Evolutionary conservation across 768 basidiomycete genomes (phyloP).

Genomic region (Mycena polygramma): DNA sequence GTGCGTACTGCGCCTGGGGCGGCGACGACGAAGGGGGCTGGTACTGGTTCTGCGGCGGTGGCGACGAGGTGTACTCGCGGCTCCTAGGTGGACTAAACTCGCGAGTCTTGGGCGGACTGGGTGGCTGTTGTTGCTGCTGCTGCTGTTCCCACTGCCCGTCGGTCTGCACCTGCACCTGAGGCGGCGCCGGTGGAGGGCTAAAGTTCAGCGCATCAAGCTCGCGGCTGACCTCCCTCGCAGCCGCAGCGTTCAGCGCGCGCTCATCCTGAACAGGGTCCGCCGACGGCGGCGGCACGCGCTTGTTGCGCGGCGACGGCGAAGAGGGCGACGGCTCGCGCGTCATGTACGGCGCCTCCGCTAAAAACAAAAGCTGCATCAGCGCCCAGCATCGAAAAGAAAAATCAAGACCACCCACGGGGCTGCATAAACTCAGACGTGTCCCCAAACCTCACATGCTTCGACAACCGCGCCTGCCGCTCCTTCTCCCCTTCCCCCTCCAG

Average conservation of each 20-base stretch:
- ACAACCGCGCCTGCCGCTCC: constrained; percentile 28
- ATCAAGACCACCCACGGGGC: constrained; percentile 13
- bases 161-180: constrained; percentile 13
- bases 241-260: constrained; percentile 71
- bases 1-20: not conserved
- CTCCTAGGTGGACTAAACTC: not conserved
- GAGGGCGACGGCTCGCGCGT: constrained; percentile 24
- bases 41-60: not conserved
- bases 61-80: not conserved
- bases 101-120: not conserved
- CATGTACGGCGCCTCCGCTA: constrained; percentile 26
- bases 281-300: constrained; percentile 55
- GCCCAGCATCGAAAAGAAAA: not conserved
- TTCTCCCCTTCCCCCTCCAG: constrained; percentile 31
- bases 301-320: constrained; percentile 3
- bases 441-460: constrained; percentile 61
- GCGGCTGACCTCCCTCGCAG: constrained; percentile 74
- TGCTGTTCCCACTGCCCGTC: not conserved
- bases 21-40: not conserved
- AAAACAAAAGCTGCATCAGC: not conserved
- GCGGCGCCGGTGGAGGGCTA: constrained; percentile 40
- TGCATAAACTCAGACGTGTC: constrained; percentile 55
- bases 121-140: constrained; percentile 19
- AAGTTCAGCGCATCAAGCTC: constrained; percentile 71
- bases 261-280: constrained; percentile 62